These are phyloP conservation scores for Botrytis galanthina DNA, from an alignment of 2,329 filamentous ascomycete genomes.

Conservation along the genomic window DNA sequence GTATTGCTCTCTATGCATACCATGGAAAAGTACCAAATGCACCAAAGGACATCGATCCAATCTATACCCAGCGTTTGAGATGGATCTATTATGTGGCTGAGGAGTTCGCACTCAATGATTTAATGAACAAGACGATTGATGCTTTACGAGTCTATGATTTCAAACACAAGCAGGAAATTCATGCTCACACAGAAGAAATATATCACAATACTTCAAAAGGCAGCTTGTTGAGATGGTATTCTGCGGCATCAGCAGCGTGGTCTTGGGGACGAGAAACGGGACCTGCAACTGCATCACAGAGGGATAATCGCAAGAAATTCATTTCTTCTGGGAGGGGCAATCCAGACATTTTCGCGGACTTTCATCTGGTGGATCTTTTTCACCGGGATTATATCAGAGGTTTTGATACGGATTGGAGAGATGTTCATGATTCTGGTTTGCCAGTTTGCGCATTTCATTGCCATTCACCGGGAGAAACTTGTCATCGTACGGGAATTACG, in stretches of 20 bases:
- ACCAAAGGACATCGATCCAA: background rate
- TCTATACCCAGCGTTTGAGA: background rate
- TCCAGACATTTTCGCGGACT: background rate
- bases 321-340: background rate
- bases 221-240: constrained; percentile 16
- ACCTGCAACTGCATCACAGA: constrained; percentile 8
- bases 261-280: constrained; percentile 17
- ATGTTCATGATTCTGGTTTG: constrained; percentile 11
- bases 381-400: constrained; percentile 7
- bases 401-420: constrained; percentile 13
- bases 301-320: constrained; percentile 10
- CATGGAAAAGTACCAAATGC: constrained; percentile 11
- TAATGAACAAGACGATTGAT: constrained; percentile 14
- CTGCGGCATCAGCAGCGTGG: constrained; percentile 9
- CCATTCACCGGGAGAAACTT: constrained; percentile 4
- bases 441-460: constrained; percentile 5
- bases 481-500: constrained; percentile 10
- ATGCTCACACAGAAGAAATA: background rate
- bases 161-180: background rate
- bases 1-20: constrained; percentile 11
- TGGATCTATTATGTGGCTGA: constrained; percentile 13
- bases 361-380: background rate
- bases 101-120: constrained; percentile 6
- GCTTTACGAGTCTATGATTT: background rate
- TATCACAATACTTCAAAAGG: constrained; percentile 8